Evolutionary conservation across 1,284 basidiomycete species (phyloP).

Genomic region (Xerocomus amazonicus): DNA sequence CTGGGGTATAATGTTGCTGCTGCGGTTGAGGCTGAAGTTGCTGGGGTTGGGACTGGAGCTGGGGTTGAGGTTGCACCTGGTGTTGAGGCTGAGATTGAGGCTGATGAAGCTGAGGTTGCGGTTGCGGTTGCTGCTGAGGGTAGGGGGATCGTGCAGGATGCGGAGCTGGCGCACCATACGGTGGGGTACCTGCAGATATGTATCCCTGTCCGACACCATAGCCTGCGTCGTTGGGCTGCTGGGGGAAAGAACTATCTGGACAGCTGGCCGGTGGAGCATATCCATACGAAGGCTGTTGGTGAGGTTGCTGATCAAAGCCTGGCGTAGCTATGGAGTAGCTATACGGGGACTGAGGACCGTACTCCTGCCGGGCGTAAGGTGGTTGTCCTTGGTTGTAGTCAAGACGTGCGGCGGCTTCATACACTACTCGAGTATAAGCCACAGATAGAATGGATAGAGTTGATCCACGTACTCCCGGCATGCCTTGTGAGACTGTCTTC

Average conservation of each 20-base stretch:
- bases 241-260: conserved; percentile 28
- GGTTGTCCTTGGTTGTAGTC: conserved; percentile 23
- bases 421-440: conserved; percentile 22
- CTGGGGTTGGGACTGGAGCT: conserved; percentile 19
- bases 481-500: conserved; percentile 81
- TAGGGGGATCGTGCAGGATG: conserved; percentile 32
- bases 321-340: conserved; percentile 36
- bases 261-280: conserved; percentile 41
- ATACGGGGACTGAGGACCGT: conserved; percentile 36
- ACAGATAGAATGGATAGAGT: conserved; percentile 5
- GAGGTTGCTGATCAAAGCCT: conserved; percentile 40
- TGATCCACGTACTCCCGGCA: conserved; percentile 46
- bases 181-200: conserved; percentile 24
- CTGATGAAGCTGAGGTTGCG: conserved; percentile 26
- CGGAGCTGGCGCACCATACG: conserved; percentile 29
- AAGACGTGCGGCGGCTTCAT: conserved; percentile 23
- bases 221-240: conserved; percentile 35
- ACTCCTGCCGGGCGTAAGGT: conserved; percentile 27
- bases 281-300: conserved; percentile 28
- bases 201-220: conserved; percentile 35
- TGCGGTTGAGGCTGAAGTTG: conserved; percentile 19
- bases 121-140: conserved; percentile 21
- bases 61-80: conserved; percentile 20
- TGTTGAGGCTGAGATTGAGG: conserved; percentile 11
- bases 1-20: conserved; percentile 18